These are phyloP conservation scores for Russula emetica DNA, from an alignment of 768 basidiomycete genomes.

Conservation along the genomic window DNA sequence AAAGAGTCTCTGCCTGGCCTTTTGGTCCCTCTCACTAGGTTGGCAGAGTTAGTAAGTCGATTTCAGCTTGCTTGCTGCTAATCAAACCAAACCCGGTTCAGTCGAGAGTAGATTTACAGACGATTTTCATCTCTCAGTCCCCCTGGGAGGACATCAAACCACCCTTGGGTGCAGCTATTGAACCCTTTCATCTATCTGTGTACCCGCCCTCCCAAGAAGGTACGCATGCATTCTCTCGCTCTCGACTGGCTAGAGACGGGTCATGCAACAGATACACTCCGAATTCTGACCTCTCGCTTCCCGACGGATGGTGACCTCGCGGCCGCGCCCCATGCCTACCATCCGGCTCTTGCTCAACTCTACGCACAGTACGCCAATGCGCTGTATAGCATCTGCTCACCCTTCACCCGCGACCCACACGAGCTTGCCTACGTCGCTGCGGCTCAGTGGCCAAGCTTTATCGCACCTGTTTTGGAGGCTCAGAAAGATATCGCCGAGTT, in stretches of 20 bases:
- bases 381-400: conserved; percentile 56
- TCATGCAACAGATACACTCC: conserved; percentile 34
- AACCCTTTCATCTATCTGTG: conserved; percentile 65
- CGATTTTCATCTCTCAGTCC: conserved; percentile 59
- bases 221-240: conserved; percentile 31
- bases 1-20: conserved; percentile 59
- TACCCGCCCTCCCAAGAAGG: conserved; percentile 54
- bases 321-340: conserved; percentile 39
- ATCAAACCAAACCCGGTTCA: conserved; percentile 30
- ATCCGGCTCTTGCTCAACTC: conserved; percentile 52
- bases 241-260: background rate
- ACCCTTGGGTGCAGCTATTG: conserved; percentile 60
- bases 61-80: conserved; percentile 7
- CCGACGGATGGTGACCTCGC: conserved; percentile 21
- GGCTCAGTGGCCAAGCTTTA: conserved; percentile 77
- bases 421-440: conserved; percentile 75
- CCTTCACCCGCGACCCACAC: conserved; percentile 60
- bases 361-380: conserved; percentile 60
- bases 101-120: conserved; percentile 55
- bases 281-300: conserved; percentile 42
- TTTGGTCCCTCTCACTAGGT: conserved; percentile 63
- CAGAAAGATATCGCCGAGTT: conserved; percentile 29
- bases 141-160: conserved; percentile 74
- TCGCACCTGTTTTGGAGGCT: conserved; percentile 58
- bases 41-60: conserved; percentile 63